A percentile compares a stretch with the other conserved stretches of the same genome.
These are phyloP conservation scores for Plectosphaerella sp. DNA, from an alignment of 2,329 filamentous ascomycete species.

Conservation along the genomic window DNA sequence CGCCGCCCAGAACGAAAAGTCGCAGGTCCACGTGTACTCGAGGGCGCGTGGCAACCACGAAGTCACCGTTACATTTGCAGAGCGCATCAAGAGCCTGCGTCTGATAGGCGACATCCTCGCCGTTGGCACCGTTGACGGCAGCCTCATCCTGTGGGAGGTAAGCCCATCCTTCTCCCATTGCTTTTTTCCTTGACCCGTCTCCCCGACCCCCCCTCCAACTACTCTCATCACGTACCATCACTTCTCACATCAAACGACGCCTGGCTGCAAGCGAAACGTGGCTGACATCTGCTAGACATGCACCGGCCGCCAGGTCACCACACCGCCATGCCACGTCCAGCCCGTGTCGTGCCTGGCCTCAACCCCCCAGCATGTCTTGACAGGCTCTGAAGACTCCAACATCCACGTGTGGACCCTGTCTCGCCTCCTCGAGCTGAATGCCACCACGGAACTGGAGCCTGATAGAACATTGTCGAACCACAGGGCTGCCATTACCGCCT, in stretches of 20 bases:
- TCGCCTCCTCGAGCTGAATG: conserved; percentile 60
- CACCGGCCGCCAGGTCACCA: conserved; percentile 72
- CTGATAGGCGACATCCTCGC: conserved; percentile 70
- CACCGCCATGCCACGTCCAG: conserved; percentile 74
- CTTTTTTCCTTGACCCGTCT: conserved; percentile 2
- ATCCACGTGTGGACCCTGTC: conserved; percentile 88
- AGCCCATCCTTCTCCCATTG: conserved; percentile 15
- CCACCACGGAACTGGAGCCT: conserved; percentile 59
- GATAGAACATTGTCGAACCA: conserved; percentile 75
- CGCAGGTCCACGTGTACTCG: conserved; percentile 88
- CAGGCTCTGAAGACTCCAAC: conserved; percentile 81
- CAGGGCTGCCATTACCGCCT: conserved; percentile 65
- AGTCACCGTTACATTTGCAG: conserved; percentile 80
- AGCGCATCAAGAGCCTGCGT: conserved; percentile 75
- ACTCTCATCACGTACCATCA: neutral
- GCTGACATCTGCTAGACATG: conserved; percentile 49
- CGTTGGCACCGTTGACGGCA: conserved; percentile 76
- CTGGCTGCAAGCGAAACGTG: neutral
- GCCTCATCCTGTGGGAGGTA: conserved; percentile 91
- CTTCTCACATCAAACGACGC: neutral
- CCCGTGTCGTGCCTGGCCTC: conserved; percentile 71
- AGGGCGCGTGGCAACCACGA: conserved; percentile 82
- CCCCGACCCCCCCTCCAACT: too few species aligned
- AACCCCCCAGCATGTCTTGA: conserved; percentile 68
- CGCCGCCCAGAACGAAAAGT: conserved; percentile 85